These are phyloP conservation scores for Musa acuminata DNA, from an alignment of 176 grass and related monocot species.

Conservation along the genomic window DNA sequence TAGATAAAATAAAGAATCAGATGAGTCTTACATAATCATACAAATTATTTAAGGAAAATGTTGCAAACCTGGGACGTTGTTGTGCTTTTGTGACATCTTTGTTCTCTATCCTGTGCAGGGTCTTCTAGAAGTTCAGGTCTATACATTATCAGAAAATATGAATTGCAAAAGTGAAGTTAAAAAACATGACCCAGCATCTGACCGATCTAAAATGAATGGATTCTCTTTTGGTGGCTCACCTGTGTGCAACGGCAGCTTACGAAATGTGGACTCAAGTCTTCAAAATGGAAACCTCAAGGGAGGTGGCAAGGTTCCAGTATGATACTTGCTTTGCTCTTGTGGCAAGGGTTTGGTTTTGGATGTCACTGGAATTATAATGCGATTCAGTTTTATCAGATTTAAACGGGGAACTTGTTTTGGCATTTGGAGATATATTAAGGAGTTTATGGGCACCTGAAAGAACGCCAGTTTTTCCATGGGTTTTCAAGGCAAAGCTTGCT, in stretches of 20 bases:
- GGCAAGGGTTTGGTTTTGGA: background rate
- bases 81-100: slow-evolving; percentile 18
- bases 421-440: slow-evolving; percentile 81
- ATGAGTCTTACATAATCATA: too few species aligned
- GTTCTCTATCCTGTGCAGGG: slow-evolving; percentile 47
- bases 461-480: slow-evolving; percentile 48
- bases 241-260: slow-evolving; percentile 24
- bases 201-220: slow-evolving; percentile 15
- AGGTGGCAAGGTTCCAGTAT: slow-evolving; percentile 7
- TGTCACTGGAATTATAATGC: background rate
- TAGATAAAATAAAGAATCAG: too few species aligned
- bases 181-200: slow-evolving; percentile 35
- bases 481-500: slow-evolving; percentile 78
- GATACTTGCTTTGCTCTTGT: slow-evolving; percentile 3
- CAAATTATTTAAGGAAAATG: background rate
- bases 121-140: slow-evolving; percentile 85
- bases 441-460: slow-evolving; percentile 60
- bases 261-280: slow-evolving; percentile 36
- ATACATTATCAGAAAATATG: slow-evolving; percentile 50
- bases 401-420: slow-evolving; percentile 77
- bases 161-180: slow-evolving; percentile 39
- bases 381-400: slow-evolving; percentile 22
- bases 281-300: slow-evolving; percentile 39
- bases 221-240: slow-evolving; percentile 6
- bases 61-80: slow-evolving; percentile 2